phyloP scores from a whole-genome alignment of 306 rosid species.

The Vigna hirtella region DNA sequence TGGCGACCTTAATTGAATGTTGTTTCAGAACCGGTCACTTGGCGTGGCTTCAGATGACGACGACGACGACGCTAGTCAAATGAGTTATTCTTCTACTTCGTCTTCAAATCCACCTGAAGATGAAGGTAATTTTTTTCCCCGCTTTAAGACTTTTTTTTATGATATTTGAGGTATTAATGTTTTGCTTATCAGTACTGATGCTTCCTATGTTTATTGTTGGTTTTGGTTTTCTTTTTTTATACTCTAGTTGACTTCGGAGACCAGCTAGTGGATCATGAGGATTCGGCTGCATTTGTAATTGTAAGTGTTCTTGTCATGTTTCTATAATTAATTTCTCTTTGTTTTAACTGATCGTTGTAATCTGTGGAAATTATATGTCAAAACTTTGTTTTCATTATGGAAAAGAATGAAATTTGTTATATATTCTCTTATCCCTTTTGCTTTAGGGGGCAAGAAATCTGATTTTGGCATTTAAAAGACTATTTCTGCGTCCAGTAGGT shows the following conservation, averaged over 20 bases:
- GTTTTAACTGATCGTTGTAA: conserved; percentile 7
- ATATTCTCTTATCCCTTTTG: conserved; percentile 20
- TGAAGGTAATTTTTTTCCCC: conserved; percentile 46
- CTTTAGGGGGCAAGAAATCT: conserved; percentile 21
- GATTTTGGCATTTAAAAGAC: not conserved
- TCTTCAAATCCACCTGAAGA: conserved; percentile 36
- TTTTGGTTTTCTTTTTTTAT: not conserved
- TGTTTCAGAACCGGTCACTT: conserved; percentile 47
- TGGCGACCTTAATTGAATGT: not conserved
- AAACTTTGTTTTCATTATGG: conserved; percentile 1
- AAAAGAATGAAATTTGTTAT: not conserved
- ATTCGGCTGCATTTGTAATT: conserved; percentile 49
- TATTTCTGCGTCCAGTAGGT: not conserved
- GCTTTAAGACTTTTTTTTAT: conserved; percentile 3
- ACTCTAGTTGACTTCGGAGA: conserved; percentile 51
- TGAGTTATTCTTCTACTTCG: conserved; percentile 49
- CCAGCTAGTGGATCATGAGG: conserved; percentile 39
- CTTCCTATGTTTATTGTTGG: not conserved
- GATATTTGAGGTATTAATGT: conserved; percentile 19
- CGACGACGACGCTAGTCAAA: conserved; percentile 42
- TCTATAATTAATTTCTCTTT: conserved; percentile 8
- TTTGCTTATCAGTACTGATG: not conserved
- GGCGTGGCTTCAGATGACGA: conserved; percentile 43
- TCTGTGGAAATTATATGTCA: conserved; percentile 6
- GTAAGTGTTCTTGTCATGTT: conserved; percentile 52